These are phyloP conservation scores for Tylopilus felleus DNA, from an alignment of 768 basidiomycete species.

Conservation along the genomic window DNA sequence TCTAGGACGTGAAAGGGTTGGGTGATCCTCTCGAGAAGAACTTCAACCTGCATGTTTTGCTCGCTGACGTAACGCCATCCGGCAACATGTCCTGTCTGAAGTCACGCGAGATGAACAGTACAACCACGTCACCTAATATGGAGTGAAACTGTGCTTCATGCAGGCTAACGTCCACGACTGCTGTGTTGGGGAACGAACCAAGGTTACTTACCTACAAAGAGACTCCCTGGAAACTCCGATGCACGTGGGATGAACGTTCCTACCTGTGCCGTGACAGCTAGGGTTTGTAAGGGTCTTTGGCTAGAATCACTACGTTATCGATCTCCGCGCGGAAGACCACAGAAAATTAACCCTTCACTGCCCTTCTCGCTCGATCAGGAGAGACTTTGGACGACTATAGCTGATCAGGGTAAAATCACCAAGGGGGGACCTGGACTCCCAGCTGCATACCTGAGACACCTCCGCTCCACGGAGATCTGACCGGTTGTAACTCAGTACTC, in stretches of 20 bases:
- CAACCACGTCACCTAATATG: not conserved
- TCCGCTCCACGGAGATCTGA: conserved; percentile 2
- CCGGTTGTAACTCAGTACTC: not conserved
- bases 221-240: conserved; percentile 1
- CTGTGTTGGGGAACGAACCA: not conserved
- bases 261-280: conserved; percentile 1
- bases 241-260: not conserved
- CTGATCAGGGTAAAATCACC: conserved; percentile 9
- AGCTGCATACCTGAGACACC: not conserved
- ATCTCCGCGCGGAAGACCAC: conserved; percentile 6
- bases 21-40: conserved; percentile 18
- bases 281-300: conserved; percentile 9
- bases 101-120: not conserved
- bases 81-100: not conserved
- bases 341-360: conserved; percentile 4
- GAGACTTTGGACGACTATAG: conserved; percentile 8
- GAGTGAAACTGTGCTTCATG: not conserved
- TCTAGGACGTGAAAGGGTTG: conserved; percentile 7
- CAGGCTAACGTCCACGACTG: not conserved
- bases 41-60: not conserved
- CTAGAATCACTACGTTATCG: conserved; percentile 4
- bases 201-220: not conserved
- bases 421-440: not conserved
- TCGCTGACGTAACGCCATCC: conserved; percentile 15
- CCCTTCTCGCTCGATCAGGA: conserved; percentile 3